Base-by-base conservation (phyloP, 192 early-diverging fungal species). In the Podila clonocystis region DNA sequence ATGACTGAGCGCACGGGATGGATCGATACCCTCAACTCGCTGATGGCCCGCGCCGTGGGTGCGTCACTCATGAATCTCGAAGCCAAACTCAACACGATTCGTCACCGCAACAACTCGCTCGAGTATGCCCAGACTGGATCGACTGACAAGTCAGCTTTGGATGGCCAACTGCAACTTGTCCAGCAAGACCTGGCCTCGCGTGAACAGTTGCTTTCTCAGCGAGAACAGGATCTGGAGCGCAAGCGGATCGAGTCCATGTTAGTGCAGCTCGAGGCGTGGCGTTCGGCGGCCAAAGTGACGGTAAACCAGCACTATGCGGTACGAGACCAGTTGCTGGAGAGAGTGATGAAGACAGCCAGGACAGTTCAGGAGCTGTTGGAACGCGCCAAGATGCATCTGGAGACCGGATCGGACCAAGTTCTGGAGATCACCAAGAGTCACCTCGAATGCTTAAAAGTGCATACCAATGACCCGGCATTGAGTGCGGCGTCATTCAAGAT, bases 11-110 rank as follows among this genome's bases (percentile, higher is more conserved):
- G 87, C 6, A 86, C 86, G 28, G 85, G 72, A 19, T 88, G 87
- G 87, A 76, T 88, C 6, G 74, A 82, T 48, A 70, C 83, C 12
- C 70, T 88, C 7, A 84, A 85, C 29, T 82, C 87, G 2, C 82
- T 88, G 24, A 86, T 86, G 87, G 85, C 85, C 13, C 86, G 86
- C 50, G 82, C 74, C 5, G 86, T 84, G 2, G 62, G 84, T 1
- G 85, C 85, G 9, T 83, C 72, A 2, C 77, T 86, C 30, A 74
- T 72, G 55, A 82, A 88, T 26, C 68, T 88, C 24, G 75, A 86
- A 24, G 70, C 82, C 17, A 78, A 82, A 50, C 70, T 82, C 15
- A 72, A 75, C 22, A 82, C 67, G 33, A 80, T 80, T 11, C 70
- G 67, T 19, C 70, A 80, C 5, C 65, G 77, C 50, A 73, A 72